Evolutionary conservation across 257 asterid species (phyloP), one percentile per base, ranked within the genome.

Genomic region (Solanum infundibuliforme): DNA sequence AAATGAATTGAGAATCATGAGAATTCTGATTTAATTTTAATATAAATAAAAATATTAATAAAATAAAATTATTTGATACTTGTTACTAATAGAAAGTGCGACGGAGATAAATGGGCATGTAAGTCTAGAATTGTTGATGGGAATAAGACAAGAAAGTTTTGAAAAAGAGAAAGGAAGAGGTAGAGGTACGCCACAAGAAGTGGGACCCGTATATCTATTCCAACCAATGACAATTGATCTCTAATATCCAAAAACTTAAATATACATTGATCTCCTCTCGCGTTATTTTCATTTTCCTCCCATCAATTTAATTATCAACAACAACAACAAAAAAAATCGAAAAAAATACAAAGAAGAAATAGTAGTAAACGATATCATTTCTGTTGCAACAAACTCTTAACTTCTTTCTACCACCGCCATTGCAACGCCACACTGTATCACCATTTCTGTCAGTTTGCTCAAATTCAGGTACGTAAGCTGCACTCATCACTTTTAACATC

Each of bases 181-280:
- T 29, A 46, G 39, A 2, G 16, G 27, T 29, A 83, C 58, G 89
- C 98, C 98, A 95, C 96, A 88, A 93, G 91, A 92, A 89, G 66
- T 69, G 39, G 89, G 85, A 34, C 87, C 87, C 90, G 91, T 66
- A 91, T 89, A 92, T 95, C 93, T 91, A 27, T 39, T 52, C 87
- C 93, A 93, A 83, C 98, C 98, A 95, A 94, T 94, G 83, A 91
- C 58, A 34, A 77, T 81, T 82, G 29, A 81, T 87, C 38, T 52
- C 90, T 87, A 85, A 89, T 87, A 81, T 74, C 93, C 58, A 55
- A 71, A 72, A 75, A 83, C 66, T 58, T 58, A 83, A 84, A 43
- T 8, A 31, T 2, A 72, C 58, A 48, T 35, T 73, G 25, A 72
- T 73, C 81, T 85, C 66, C 48, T 32, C 35, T 43, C 16, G 31